phyloP scores from a whole-genome alignment of 345 rosid genomes.

The Carallia pectinifolia region DNA sequence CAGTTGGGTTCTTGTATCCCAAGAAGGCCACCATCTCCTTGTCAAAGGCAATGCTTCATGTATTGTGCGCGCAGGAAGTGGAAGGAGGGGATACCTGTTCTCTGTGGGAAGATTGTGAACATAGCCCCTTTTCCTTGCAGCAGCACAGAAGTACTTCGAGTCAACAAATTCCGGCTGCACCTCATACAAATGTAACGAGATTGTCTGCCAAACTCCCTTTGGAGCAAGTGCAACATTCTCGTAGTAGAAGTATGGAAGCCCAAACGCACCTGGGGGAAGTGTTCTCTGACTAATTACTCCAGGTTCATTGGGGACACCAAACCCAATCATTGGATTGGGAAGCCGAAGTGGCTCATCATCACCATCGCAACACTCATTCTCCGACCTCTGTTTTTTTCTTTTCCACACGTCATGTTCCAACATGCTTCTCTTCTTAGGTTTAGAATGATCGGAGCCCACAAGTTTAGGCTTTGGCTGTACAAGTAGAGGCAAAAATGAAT shows the following conservation, averaged over 20 bases:
- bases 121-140: slow-evolving; percentile 91
- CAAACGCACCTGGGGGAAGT: slow-evolving; percentile 60
- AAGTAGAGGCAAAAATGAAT: slow-evolving; percentile 5
- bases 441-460: slow-evolving; percentile 18
- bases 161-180: slow-evolving; percentile 86
- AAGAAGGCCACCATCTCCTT: slow-evolving; percentile 83
- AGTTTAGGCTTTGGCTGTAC: slow-evolving; percentile 40
- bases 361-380: slow-evolving; percentile 23
- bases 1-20: slow-evolving; percentile 77
- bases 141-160: slow-evolving; percentile 72
- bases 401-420: slow-evolving; percentile 25
- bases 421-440: slow-evolving; percentile 54
- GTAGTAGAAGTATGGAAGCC: slow-evolving; percentile 81
- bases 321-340: slow-evolving; percentile 90
- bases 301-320: slow-evolving; percentile 66
- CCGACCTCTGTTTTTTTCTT: slow-evolving; percentile 32
- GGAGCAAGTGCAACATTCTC: slow-evolving; percentile 96
- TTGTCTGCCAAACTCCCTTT: slow-evolving; percentile 87
- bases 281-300: slow-evolving; percentile 28
- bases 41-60: slow-evolving; percentile 72
- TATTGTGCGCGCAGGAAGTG: slow-evolving; percentile 64
- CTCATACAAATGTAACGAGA: slow-evolving; percentile 62
- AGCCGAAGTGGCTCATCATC: slow-evolving; percentile 57
- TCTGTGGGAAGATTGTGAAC: slow-evolving; percentile 75
- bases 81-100: slow-evolving; percentile 63